Evolutionary conservation across 163 green algal genomes (phyloP), one percentile per base, ranked within the genome.

Genomic region (Scenedesmus sp.): DNA sequence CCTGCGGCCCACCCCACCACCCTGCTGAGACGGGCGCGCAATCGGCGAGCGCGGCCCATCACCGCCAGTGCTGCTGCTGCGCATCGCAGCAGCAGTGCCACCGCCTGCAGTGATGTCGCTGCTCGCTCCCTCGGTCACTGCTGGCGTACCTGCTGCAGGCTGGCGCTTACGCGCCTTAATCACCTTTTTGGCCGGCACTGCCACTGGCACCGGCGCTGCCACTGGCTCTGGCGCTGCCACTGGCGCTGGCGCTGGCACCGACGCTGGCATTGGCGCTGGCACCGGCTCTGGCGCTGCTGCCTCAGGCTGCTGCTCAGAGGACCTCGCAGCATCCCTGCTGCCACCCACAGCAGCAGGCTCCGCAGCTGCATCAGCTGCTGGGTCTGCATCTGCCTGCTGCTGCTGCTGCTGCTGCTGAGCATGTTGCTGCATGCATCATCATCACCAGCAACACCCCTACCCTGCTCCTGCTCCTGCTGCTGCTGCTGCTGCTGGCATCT

Each of bases 61-160:
- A 16, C 65, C 65, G 65, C 65, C 65, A 37, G 65, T 76, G 65
- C 65, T 76, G 65, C 65, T 76, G 30, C 65, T 76, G 65, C 65
- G 65, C 73, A 46, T 2, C n/a, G 73, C 73, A 15, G 35, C 73
- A 49, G 73, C 73, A 46, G 73, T 80, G n/a, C 33, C 65, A 35
- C 65, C 70, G 37, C 73, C 37, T n/a, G 73, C 73, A 35, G n/a
- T 49, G 73, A 53, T 35, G 37, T 83, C 73, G 35, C 73, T 49
- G 73, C 73, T 49, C 2, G 73, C 73, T 13, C 73, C 73, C 30
- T 49, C 73, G 3, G 73, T 49, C 6, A 53, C 73, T n/a, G 37
- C 37, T 65, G 80, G 42, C 44, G 80, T 43, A 44, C 24, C 42
- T 5, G 80, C 35, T 7, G 80, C 37, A 10, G 44, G 9, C 43